phyloP scores from a whole-genome alignment of 2,329 filamentous ascomycete species.

The Xylariaceae sp. region DNA sequence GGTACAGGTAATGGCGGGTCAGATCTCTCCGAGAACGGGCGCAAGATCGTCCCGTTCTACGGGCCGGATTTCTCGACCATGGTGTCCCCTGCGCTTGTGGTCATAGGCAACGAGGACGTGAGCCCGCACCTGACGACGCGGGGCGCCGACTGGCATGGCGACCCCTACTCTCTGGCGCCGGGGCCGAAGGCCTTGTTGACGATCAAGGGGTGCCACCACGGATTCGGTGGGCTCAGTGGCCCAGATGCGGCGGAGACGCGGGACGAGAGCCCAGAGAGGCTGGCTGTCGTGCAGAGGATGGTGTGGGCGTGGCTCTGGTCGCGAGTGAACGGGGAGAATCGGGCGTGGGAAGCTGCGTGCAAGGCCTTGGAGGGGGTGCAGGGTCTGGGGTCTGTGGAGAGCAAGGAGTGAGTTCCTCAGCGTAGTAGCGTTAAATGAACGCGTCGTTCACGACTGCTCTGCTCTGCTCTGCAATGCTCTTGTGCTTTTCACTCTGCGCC shows the following conservation, averaged over 20 bases:
- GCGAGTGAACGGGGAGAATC: slow-evolving; percentile 30
- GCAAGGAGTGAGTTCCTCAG: slow-evolving; percentile 19
- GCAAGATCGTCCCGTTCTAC: slow-evolving; percentile 28
- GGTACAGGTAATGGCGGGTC: slow-evolving; percentile 27
- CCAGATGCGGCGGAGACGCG: slow-evolving; percentile 31
- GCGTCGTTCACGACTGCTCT: too few relatives aligned
- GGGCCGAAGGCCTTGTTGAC: slow-evolving; percentile 32
- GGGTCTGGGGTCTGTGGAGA: slow-evolving; percentile 25
- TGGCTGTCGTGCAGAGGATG: slow-evolving; percentile 32
- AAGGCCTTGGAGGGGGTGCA: slow-evolving; percentile 21
- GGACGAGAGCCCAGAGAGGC: slow-evolving; percentile 28
- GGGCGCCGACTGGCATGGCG: slow-evolving; percentile 35
- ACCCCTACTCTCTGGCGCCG: slow-evolving; percentile 28
- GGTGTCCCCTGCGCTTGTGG: slow-evolving; percentile 31
- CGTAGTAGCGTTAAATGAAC: too few relatives aligned
- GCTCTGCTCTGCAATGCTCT: too few relatives aligned
- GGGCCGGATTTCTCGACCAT: slow-evolving; percentile 30
- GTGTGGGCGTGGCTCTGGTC: slow-evolving; percentile 34
- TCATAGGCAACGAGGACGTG: slow-evolving; percentile 34
- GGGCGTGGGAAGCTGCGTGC: slow-evolving; percentile 26
- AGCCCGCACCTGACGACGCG: slow-evolving; percentile 28
- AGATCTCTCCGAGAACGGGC: slow-evolving; percentile 25
- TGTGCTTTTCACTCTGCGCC: too few relatives aligned
- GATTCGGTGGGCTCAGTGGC: slow-evolving; percentile 34
- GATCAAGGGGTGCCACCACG: slow-evolving; percentile 27